A percentile compares a stretch with the other conserved stretches of the same genome.
Evolutionary conservation across 2,329 filamentous ascomycete genomes (phyloP).

Genomic region (Biscogniauxia marginata): DNA sequence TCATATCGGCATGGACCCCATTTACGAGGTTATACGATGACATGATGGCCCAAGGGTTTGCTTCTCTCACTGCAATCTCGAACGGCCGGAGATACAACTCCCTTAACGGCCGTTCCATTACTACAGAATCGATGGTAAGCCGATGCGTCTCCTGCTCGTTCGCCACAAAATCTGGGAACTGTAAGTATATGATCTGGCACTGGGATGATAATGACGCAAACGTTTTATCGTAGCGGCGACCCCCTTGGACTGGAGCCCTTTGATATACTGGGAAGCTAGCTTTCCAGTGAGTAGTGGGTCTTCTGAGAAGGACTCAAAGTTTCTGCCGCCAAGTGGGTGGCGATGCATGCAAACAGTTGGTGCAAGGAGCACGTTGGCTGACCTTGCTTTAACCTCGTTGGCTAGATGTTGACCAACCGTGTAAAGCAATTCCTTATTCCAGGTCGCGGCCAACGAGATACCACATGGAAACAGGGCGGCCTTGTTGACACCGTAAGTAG

Average conservation of each 20-base stretch:
- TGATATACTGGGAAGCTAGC: slow-evolving; percentile 69
- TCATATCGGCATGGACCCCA: slow-evolving; percentile 59
- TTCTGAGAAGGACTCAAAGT: slow-evolving; percentile 85
- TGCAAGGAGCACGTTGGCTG: slow-evolving; percentile 70
- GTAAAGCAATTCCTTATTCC: slow-evolving; percentile 69
- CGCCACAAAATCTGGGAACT: slow-evolving; percentile 51
- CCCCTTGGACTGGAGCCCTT: slow-evolving; percentile 69
- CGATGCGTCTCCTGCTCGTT: slow-evolving; percentile 72
- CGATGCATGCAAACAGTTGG: slow-evolving; percentile 82
- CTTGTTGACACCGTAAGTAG: slow-evolving; percentile 34
- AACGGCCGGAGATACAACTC: slow-evolving; percentile 75
- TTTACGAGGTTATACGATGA: slow-evolving; percentile 68
- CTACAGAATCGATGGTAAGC: slow-evolving; percentile 61
- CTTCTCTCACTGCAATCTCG: slow-evolving; percentile 68
- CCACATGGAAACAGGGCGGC: slow-evolving; percentile 79
- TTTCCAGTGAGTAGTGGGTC: slow-evolving; percentile 76
- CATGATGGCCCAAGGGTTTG: slow-evolving; percentile 70
- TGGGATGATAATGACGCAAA: slow-evolving; percentile 30
- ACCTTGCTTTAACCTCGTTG: slow-evolving; percentile 69
- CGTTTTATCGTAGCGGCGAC: slow-evolving; percentile 79
- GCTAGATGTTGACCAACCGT: slow-evolving; percentile 70
- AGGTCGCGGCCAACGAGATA: slow-evolving; percentile 75
- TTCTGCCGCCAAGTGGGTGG: slow-evolving; percentile 78
- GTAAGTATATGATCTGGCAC: slow-evolving; percentile 13
- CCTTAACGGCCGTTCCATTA: slow-evolving; percentile 63